phyloP scores from a whole-genome alignment of 2,329 filamentous ascomycete species.

The Penicillium frequentans region DNA sequence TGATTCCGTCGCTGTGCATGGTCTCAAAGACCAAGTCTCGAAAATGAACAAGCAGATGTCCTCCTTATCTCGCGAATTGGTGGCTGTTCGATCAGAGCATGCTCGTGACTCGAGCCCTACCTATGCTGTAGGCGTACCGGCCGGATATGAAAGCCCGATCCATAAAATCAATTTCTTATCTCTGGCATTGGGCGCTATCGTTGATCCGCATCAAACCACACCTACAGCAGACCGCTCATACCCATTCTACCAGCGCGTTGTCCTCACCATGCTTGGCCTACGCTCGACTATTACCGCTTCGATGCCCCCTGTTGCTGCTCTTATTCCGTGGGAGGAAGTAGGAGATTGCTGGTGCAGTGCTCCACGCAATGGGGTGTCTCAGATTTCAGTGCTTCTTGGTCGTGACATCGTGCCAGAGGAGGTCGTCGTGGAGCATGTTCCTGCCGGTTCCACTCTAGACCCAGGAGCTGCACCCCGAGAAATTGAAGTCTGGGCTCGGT shows the following conservation, averaged over 20 bases:
- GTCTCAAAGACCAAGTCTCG: constrained; percentile 27
- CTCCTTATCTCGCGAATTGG: constrained; percentile 31
- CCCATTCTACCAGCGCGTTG: constrained; percentile 18
- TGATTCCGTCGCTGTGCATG: constrained; percentile 24
- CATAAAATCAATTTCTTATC: constrained; percentile 72
- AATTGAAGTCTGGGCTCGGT: constrained; percentile 68
- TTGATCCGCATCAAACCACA: constrained; percentile 64
- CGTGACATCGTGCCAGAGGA: constrained; percentile 64
- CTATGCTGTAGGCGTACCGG: constrained; percentile 10
- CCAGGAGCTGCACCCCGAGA: constrained; percentile 62
- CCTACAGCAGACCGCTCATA: constrained; percentile 45
- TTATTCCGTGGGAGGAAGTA: constrained; percentile 71
- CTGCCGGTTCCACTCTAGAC: constrained; percentile 60
- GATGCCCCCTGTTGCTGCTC: constrained; percentile 54
- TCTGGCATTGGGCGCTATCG: constrained; percentile 61
- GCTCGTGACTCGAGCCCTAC: constrained; percentile 22
- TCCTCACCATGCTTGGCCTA: neutral
- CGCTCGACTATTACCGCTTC: constrained; percentile 16
- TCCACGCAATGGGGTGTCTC: constrained; percentile 44
- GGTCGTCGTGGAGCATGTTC: constrained; percentile 71
- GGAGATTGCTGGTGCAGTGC: constrained; percentile 86
- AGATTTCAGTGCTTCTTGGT: constrained; percentile 41
- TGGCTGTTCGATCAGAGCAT: constrained; percentile 25
- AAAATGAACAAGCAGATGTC: constrained; percentile 32
- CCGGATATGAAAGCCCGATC: neutral